These are phyloP conservation scores for Aspergillus heteromorphus DNA, from an alignment of 495 filamentous ascomycete species.

Conservation along the genomic window DNA sequence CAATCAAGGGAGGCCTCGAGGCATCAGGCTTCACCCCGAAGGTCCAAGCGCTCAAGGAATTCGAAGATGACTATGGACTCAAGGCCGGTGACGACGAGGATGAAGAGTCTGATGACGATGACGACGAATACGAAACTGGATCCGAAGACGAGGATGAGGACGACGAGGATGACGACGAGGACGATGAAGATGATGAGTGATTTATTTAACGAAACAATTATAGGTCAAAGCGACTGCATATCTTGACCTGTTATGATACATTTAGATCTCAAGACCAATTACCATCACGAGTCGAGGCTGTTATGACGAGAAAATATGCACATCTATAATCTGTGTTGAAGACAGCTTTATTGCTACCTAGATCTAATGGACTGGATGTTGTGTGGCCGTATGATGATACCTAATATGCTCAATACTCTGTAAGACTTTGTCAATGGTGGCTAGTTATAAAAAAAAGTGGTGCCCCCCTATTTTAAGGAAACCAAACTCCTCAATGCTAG, in stretches of 20 bases:
- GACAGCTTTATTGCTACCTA: not conserved
- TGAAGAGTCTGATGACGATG: slow-evolving; percentile 58
- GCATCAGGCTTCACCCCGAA: slow-evolving; percentile 72
- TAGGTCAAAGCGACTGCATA: not conserved
- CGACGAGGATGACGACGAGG: slow-evolving; percentile 20
- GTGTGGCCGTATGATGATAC: too few species aligned
- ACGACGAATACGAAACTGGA: slow-evolving; percentile 42
- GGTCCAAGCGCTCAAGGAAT: slow-evolving; percentile 68
- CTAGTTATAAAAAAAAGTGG: too few species aligned
- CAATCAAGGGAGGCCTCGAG: slow-evolving; percentile 64
- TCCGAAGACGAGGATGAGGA: slow-evolving; percentile 36
- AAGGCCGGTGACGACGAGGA: slow-evolving; percentile 63
- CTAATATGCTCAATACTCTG: too few species aligned
- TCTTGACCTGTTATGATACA: not conserved
- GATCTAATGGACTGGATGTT: too few species aligned
- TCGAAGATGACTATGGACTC: slow-evolving; percentile 89
- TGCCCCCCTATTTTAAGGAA: too few species aligned
- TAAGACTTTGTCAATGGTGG: too few species aligned
- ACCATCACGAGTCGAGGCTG: not conserved
- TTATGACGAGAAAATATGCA: not conserved
- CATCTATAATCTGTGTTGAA: not conserved
- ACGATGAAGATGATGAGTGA: slow-evolving; percentile 22
- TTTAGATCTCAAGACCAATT: not conserved
- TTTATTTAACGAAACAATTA: not conserved
- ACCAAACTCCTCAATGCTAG: not conserved